These are phyloP conservation scores for Posidonia australis DNA, from an alignment of 106 monocot genomes.

Conservation along the genomic window DNA sequence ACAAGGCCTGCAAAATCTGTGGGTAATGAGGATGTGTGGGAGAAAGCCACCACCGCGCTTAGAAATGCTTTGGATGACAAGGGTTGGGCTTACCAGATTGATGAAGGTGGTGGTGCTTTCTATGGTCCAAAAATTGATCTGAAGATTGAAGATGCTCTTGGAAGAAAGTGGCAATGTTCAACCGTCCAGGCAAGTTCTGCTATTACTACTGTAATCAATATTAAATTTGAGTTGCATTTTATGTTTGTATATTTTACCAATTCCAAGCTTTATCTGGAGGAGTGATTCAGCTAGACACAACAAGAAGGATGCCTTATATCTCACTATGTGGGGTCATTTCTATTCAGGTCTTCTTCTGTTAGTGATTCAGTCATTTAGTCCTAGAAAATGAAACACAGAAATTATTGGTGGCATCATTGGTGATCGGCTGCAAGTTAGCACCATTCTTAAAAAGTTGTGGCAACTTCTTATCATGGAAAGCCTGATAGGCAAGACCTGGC, in stretches of 20 bases:
- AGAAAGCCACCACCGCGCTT: slow-evolving; percentile 77
- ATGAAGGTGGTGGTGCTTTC: slow-evolving; percentile 97
- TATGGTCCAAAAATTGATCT: slow-evolving; percentile 98
- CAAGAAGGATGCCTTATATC: too few relatives aligned
- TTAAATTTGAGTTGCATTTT: not conserved
- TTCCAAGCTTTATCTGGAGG: too few relatives aligned
- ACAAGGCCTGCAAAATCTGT: slow-evolving; percentile 87
- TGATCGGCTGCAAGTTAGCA: too few relatives aligned
- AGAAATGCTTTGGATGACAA: slow-evolving; percentile 77
- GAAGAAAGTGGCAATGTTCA: slow-evolving; percentile 97
- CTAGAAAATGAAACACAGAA: too few relatives aligned
- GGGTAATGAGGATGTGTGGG: slow-evolving; percentile 79
- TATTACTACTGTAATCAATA: not conserved
- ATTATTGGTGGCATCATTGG: too few relatives aligned
- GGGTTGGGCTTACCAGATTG: slow-evolving; percentile 87
- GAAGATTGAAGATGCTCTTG: slow-evolving; percentile 96
- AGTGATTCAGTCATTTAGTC: too few relatives aligned
- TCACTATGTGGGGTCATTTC: too few relatives aligned
- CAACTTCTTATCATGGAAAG: too few relatives aligned
- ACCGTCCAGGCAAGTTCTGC: slow-evolving; percentile 63
- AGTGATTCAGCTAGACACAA: too few relatives aligned
- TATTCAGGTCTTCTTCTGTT: too few relatives aligned
- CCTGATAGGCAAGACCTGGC: too few relatives aligned
- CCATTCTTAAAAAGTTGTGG: too few relatives aligned
- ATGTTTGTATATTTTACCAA: not conserved